Percentiles rank a stretch among this genome's conserved stretches.
These are phyloP conservation scores for Neurospora sp. DNA, from an alignment of 495 filamentous ascomycete genomes.

Conservation along the genomic window DNA sequence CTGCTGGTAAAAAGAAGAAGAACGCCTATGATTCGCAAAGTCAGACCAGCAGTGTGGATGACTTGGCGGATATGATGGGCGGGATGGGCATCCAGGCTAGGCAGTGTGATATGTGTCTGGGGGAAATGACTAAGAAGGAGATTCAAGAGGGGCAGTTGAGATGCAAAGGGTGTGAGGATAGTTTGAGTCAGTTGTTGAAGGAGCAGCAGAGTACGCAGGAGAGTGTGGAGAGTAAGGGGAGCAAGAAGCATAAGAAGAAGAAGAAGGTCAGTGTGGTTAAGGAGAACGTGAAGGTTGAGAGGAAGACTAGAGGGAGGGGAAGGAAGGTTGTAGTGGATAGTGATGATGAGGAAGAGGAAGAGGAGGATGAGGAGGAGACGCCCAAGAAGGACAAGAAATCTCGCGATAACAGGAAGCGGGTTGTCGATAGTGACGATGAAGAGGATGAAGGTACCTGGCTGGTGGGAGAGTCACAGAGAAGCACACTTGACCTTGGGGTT, in stretches of 20 bases:
- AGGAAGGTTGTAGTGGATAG: neutral
- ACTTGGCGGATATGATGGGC: slow-evolving; percentile 74
- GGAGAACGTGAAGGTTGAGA: slow-evolving; percentile 27
- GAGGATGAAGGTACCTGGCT: slow-evolving; percentile 59
- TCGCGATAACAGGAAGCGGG: slow-evolving; percentile 34
- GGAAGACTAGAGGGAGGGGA: slow-evolving; percentile 12
- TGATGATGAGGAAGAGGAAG: slow-evolving; percentile 22
- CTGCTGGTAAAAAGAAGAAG: slow-evolving; percentile 21
- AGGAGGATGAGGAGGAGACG: slow-evolving; percentile 40
- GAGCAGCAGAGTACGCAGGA: slow-evolving; percentile 7
- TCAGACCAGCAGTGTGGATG: slow-evolving; percentile 45
- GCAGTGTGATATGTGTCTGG: slow-evolving; percentile 83
- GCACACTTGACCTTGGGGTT: slow-evolving; percentile 51
- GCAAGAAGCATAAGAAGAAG: slow-evolving; percentile 22
- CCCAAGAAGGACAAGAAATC: slow-evolving; percentile 28
- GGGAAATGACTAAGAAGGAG: slow-evolving; percentile 52
- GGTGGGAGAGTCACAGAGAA: slow-evolving; percentile 52
- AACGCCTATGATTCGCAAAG: slow-evolving; percentile 37
- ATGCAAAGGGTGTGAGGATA: slow-evolving; percentile 18
- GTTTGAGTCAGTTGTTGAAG: slow-evolving; percentile 25
- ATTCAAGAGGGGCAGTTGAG: slow-evolving; percentile 44
- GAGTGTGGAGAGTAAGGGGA: neutral
- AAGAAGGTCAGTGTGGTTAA: slow-evolving; percentile 16
- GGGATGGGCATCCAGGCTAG: slow-evolving; percentile 70
- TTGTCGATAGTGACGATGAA: slow-evolving; percentile 58